Conservation (phyloP, 202 grass and related monocot species). For the Digitaria exilis region DNA sequence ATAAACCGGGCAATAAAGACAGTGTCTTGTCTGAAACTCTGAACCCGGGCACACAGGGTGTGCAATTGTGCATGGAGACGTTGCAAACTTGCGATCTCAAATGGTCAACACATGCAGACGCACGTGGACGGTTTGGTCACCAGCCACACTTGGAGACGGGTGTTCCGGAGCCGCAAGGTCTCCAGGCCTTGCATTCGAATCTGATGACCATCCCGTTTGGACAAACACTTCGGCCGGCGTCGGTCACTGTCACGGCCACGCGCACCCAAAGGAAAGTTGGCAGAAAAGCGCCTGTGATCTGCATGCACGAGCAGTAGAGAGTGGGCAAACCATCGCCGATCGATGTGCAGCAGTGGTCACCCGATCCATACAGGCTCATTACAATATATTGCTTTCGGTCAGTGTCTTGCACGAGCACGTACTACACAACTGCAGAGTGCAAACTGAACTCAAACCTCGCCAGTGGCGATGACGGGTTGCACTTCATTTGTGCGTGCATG, state of each 20-base stretch:
- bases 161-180: not conserved
- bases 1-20: not conserved
- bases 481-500: too few species aligned
- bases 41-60: not conserved
- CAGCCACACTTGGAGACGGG: conserved; percentile 13
- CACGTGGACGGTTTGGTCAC: conserved; percentile 35
- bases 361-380: not conserved
- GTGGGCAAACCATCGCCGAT: not conserved
- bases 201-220: not conserved
- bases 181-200: conserved; percentile 12
- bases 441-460: not conserved
- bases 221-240: conserved; percentile 27
- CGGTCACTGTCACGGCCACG: conserved; percentile 8
- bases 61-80: conserved; percentile 9
- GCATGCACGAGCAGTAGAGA: not conserved
- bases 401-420: not conserved
- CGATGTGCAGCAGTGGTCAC: not conserved
- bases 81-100: not conserved
- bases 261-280: not conserved
- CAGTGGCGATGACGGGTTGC: too few species aligned
- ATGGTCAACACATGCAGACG: conserved; percentile 26
- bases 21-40: not conserved
- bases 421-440: not conserved
- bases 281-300: not conserved
- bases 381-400: not conserved